phyloP scores from a whole-genome alignment of 1,139 yeast species.

The Suhomyces taliae region DNA sequence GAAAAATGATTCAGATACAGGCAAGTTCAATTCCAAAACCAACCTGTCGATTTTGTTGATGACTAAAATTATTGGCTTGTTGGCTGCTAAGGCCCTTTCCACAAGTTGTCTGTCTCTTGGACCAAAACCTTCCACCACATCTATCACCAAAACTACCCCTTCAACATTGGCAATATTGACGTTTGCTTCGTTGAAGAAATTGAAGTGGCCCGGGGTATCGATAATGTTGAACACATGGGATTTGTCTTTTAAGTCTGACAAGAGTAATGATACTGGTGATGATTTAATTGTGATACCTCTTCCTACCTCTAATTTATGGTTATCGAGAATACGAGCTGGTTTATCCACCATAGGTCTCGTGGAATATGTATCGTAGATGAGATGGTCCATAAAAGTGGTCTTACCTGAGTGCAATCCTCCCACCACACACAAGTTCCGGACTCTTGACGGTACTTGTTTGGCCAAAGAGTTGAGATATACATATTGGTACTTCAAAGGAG shows the following conservation, averaged over 20 bases:
- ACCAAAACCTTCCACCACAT: slow-evolving; percentile 79
- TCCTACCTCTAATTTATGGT: slow-evolving; percentile 64
- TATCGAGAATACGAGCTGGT: slow-evolving; percentile 67
- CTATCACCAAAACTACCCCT: slow-evolving; percentile 70
- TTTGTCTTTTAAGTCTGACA: slow-evolving; percentile 55
- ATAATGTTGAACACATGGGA: slow-evolving; percentile 63
- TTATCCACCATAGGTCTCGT: slow-evolving; percentile 21
- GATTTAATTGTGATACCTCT: slow-evolving; percentile 71
- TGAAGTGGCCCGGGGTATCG: slow-evolving; percentile 92
- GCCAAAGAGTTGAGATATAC: slow-evolving; percentile 57
- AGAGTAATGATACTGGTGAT: slow-evolving; percentile 60
- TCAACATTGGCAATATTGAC: slow-evolving; percentile 63
- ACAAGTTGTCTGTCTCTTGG: slow-evolving; percentile 51
- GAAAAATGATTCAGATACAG: slow-evolving; percentile 70
- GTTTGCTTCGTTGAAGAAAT: slow-evolving; percentile 74
- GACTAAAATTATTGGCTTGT: slow-evolving; percentile 57
- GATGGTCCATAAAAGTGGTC: slow-evolving; percentile 71
- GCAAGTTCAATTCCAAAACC: slow-evolving; percentile 71
- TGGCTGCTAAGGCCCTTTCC: slow-evolving; percentile 46
- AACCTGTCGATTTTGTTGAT: slow-evolving; percentile 85
- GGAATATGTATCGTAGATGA: slow-evolving; percentile 65
- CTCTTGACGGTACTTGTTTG: slow-evolving; percentile 55
- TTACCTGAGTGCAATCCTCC: slow-evolving; percentile 90
- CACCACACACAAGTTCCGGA: slow-evolving; percentile 76
- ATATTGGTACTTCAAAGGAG: slow-evolving; percentile 61